These are phyloP conservation scores for Ogataea paraovalis DNA, from an alignment of 805 yeast genomes.

Conservation along the genomic window DNA sequence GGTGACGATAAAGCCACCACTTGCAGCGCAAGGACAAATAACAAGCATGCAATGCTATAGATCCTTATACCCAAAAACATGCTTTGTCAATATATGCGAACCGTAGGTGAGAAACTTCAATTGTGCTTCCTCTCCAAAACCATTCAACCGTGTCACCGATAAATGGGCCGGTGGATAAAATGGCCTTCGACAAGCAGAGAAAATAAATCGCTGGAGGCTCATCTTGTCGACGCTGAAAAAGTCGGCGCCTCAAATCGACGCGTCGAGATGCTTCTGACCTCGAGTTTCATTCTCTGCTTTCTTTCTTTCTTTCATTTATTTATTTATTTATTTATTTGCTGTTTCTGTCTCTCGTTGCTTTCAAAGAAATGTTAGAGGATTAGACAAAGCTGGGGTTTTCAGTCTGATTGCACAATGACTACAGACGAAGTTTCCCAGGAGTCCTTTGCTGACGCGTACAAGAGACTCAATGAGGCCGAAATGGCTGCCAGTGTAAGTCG, in stretches of 20 bases:
- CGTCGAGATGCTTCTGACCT: not conserved
- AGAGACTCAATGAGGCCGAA: slow-evolving; percentile 66
- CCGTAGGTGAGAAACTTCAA: too few relatives aligned
- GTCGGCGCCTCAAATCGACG: too few relatives aligned
- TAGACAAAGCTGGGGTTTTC: too few relatives aligned
- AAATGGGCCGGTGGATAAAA: too few relatives aligned
- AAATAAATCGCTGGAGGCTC: not conserved
- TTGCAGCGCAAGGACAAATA: slow-evolving; percentile 6
- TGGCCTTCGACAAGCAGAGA: too few relatives aligned
- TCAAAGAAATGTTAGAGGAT: too few relatives aligned
- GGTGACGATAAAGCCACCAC: slow-evolving; percentile 15
- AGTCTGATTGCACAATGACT: not conserved
- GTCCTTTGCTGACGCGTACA: slow-evolving; percentile 52
- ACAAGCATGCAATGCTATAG: slow-evolving; percentile 2
- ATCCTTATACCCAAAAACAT: slow-evolving; percentile 11
- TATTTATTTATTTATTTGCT: too few relatives aligned
- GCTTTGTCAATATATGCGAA: too few relatives aligned
- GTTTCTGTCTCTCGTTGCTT: too few relatives aligned
- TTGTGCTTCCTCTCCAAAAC: too few relatives aligned
- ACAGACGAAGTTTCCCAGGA: slow-evolving; percentile 14
- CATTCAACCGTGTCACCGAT: too few relatives aligned
- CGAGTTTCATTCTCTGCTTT: not conserved
- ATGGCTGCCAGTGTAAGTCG: slow-evolving; percentile 47
- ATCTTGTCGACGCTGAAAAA: not conserved
- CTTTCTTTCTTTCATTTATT: too few relatives aligned